A percentile compares a stretch with the other conserved stretches of the same genome.
Evolutionary conservation across 805 yeast genomes (phyloP).

Genomic region (Pichia occidentalis): DNA sequence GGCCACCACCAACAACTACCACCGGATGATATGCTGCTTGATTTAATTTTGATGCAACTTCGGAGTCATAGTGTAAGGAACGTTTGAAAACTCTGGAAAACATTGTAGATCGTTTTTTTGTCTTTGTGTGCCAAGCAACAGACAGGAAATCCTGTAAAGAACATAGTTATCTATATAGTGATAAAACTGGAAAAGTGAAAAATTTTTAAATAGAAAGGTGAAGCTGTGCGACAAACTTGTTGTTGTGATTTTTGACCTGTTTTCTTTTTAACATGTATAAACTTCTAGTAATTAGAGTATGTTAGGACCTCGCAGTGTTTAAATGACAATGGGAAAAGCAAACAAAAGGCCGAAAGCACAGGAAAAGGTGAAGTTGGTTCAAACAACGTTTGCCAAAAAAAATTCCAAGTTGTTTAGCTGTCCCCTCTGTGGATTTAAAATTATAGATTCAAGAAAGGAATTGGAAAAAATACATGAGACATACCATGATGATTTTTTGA

Average conservation of each 20-base stretch:
- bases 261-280: too few species aligned
- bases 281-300: too few species aligned
- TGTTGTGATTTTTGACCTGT: too few species aligned
- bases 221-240: too few species aligned
- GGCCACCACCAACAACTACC: constrained; percentile 94
- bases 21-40: constrained; percentile 43
- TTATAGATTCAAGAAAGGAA: not conserved
- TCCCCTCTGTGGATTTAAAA: constrained; percentile 1
- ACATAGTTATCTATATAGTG: not conserved
- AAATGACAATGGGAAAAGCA: not conserved
- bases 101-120: not conserved
- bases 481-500: constrained; percentile 1
- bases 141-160: not conserved
- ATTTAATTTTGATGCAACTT: constrained; percentile 8
- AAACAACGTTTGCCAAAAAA: not conserved
- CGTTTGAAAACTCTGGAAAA: constrained; percentile 6
- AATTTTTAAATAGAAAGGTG: too few species aligned
- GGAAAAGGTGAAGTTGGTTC: too few species aligned
- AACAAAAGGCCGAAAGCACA: too few species aligned
- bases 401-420: not conserved
- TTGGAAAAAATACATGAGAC: constrained; percentile 2
- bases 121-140: not conserved
- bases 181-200: too few species aligned
- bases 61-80: constrained; percentile 11
- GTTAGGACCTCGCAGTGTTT: not conserved